Evolutionary conservation across 2,329 filamentous ascomycete genomes (phyloP).

Genomic region (Aspergillus alliaceus): DNA sequence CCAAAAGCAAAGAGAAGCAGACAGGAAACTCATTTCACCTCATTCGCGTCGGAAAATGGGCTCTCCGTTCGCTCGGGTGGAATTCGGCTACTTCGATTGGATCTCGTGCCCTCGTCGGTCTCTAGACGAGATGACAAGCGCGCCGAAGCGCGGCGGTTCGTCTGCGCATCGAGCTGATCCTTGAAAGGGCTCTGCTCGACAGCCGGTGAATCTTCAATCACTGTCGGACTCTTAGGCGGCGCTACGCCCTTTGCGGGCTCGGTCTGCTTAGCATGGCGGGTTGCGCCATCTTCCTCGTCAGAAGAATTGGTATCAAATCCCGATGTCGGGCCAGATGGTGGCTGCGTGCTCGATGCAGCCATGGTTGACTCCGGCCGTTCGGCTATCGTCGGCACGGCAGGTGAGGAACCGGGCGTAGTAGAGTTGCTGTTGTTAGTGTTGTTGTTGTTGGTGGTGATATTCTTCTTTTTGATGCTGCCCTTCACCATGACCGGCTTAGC

Average conservation of each 20-base stretch:
- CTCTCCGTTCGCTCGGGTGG: constrained; percentile 35
- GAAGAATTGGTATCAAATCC: constrained; percentile 36
- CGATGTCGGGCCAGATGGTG: constrained; percentile 25
- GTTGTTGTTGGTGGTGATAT: constrained; percentile 26
- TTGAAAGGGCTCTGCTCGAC: constrained; percentile 29
- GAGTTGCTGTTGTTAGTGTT: constrained; percentile 8
- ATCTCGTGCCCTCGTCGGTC: constrained; percentile 21
- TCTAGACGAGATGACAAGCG: constrained; percentile 20
- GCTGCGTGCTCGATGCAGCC: constrained; percentile 16
- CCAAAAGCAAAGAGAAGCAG: not conserved
- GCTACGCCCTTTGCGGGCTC: constrained; percentile 21
- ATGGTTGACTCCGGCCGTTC: constrained; percentile 18
- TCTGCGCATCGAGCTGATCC: constrained; percentile 23
- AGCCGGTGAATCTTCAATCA: constrained; percentile 29
- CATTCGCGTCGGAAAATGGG: constrained; percentile 47
- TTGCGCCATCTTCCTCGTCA: constrained; percentile 28
- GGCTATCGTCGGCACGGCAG: constrained; percentile 18
- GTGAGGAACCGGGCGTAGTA: not conserved
- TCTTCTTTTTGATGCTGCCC: constrained; percentile 31
- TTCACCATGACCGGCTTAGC: constrained; percentile 49
- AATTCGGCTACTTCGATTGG: constrained; percentile 32
- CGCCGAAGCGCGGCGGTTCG: constrained; percentile 10
- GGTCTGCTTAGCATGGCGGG: constrained; percentile 14
- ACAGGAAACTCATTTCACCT: constrained; percentile 34
- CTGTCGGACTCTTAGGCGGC: constrained; percentile 24